Evolutionary conservation across 495 filamentous ascomycete genomes (phyloP).

Genomic region (Cenococcum geophilum): DNA sequence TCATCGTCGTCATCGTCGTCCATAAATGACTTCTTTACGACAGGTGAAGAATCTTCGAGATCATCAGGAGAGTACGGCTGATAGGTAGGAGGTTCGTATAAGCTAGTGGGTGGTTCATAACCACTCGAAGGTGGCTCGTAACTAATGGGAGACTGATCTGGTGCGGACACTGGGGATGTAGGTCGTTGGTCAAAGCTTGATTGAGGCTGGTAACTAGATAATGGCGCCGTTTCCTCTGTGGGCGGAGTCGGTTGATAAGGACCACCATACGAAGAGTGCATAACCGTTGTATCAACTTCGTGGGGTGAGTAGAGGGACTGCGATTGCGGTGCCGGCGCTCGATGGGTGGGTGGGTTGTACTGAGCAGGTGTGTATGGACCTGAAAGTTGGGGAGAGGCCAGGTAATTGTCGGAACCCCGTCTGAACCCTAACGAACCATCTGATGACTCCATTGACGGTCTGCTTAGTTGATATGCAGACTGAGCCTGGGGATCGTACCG

Average conservation of each 20-base stretch:
- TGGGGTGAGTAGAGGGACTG: slow-evolving; percentile 15
- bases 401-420: slow-evolving; percentile 13
- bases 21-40: slow-evolving; percentile 68
- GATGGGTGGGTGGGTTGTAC: slow-evolving; percentile 18
- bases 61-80: slow-evolving; percentile 45
- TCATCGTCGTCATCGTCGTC: slow-evolving; percentile 69
- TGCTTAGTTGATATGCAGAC: slow-evolving; percentile 3
- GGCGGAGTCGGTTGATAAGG: slow-evolving; percentile 30
- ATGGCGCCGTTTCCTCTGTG: slow-evolving; percentile 14
- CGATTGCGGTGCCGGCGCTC: slow-evolving; percentile 7
- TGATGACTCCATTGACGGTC: slow-evolving; percentile 26
- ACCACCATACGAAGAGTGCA: slow-evolving; percentile 13
- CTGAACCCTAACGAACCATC: slow-evolving; percentile 14
- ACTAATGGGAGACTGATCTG: slow-evolving; percentile 19
- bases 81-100: slow-evolving; percentile 36
- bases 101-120: slow-evolving; percentile 44
- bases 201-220: slow-evolving; percentile 26
- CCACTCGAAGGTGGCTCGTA: slow-evolving; percentile 47
- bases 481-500: slow-evolving; percentile 15
- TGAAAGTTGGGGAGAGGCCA: slow-evolving; percentile 18
- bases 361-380: slow-evolving; percentile 22
- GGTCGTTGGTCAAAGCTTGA: slow-evolving; percentile 40
- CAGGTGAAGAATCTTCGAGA: slow-evolving; percentile 31
- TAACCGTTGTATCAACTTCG: background rate
- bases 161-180: slow-evolving; percentile 41